phyloP scores from a whole-genome alignment of 2,329 filamentous ascomycete species.

The Lasiodiplodia theobromae region DNA sequence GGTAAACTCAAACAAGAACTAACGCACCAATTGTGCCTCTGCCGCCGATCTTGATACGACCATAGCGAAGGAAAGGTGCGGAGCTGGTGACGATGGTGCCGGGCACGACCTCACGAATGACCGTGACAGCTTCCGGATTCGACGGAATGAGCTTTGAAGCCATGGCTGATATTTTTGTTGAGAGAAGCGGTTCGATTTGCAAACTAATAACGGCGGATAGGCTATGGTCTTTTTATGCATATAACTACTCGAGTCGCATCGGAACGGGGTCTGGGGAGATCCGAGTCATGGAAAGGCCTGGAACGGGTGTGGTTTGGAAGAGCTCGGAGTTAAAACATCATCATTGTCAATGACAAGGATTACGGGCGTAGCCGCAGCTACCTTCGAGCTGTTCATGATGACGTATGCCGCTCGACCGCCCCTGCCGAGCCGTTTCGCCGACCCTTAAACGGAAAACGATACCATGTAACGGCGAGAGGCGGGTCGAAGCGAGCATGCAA shows the following conservation, averaged over 20 bases:
- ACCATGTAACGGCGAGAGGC: background rate
- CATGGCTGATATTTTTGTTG: conserved; percentile 37
- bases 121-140: conserved; percentile 86
- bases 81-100: conserved; percentile 76
- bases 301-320: conserved; percentile 16
- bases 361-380: conserved; percentile 16
- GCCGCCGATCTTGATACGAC: conserved; percentile 81
- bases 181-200: background rate
- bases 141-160: conserved; percentile 51
- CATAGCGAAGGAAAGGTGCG: conserved; percentile 84
- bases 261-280: background rate
- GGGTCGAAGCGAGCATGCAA: conserved; percentile 8
- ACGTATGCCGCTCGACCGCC: background rate
- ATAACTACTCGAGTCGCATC: background rate
- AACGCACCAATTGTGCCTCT: conserved; percentile 78
- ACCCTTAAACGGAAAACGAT: background rate
- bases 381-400: conserved; percentile 10
- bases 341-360: conserved; percentile 2
- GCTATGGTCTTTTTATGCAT: conserved; percentile 3
- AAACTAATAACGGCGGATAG: background rate
- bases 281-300: conserved; percentile 22
- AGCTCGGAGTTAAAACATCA: conserved; percentile 10
- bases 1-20: conserved; percentile 41
- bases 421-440: background rate
- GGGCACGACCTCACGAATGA: conserved; percentile 84